Evolutionary conservation across 805 yeast species (phyloP).

Genomic region (Candida ulmi): DNA sequence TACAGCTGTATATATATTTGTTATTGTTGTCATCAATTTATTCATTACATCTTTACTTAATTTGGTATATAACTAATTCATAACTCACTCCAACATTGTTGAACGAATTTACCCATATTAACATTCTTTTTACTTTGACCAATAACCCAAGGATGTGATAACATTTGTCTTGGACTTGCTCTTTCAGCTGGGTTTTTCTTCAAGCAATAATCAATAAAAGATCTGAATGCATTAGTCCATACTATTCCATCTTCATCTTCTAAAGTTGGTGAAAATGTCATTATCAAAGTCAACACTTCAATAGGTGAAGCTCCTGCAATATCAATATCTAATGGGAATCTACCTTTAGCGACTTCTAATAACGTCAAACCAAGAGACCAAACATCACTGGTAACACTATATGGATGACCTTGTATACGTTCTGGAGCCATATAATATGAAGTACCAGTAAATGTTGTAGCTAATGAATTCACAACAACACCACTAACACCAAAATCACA

Average conservation of each 20-base stretch:
- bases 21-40: too few species aligned
- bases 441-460: slow-evolving; percentile 96
- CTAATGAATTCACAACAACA: slow-evolving; percentile 89
- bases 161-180: slow-evolving; percentile 91
- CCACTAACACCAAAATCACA: slow-evolving; percentile 99
- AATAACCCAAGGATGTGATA: slow-evolving; percentile 87
- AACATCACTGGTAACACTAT: slow-evolving; percentile 90
- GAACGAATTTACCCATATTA: slow-evolving; percentile 81
- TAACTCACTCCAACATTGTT: slow-evolving; percentile 31
- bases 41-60: background rate
- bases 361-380: slow-evolving; percentile 95
- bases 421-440: slow-evolving; percentile 99
- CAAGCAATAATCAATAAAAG: slow-evolving; percentile 74
- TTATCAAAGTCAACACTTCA: slow-evolving; percentile 74
- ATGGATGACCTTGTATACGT: slow-evolving; percentile 91
- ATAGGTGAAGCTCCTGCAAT: slow-evolving; percentile 63
- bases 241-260: slow-evolving; percentile 70
- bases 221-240: slow-evolving; percentile 83
- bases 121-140: slow-evolving; percentile 71
- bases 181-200: slow-evolving; percentile 74
- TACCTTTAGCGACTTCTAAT: slow-evolving; percentile 89
- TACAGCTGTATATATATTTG: too few species aligned
- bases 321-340: slow-evolving; percentile 61
- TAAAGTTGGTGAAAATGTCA: slow-evolving; percentile 76
- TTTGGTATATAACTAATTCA: too few species aligned